Percentiles rank a stretch among this genome's conserved stretches.
These are phyloP conservation scores for Fusarium compactum DNA, from an alignment of 2,329 filamentous ascomycete genomes.

Conservation along the genomic window DNA sequence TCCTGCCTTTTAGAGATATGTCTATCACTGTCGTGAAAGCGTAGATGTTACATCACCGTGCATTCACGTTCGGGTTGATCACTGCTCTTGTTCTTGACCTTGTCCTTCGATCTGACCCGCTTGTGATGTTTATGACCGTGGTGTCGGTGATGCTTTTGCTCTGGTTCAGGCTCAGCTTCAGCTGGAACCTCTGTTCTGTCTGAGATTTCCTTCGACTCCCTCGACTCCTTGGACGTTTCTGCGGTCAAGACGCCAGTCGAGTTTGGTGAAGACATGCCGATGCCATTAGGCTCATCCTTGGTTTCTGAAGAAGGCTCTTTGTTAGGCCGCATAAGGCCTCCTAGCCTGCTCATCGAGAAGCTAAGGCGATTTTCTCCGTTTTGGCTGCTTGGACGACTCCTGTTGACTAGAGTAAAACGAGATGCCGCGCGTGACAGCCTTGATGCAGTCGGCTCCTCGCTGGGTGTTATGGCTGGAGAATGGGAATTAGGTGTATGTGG, in stretches of 20 bases:
- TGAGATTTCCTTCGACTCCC: constrained; percentile 27
- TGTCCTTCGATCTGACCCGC: constrained; percentile 55
- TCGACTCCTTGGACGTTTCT: constrained; percentile 40
- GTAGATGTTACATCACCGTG: constrained; percentile 57
- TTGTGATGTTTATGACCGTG: constrained; percentile 52
- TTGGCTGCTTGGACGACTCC: constrained; percentile 70
- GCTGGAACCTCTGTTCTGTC: constrained; percentile 39
- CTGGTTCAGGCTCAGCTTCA: constrained; percentile 44
- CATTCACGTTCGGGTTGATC: constrained; percentile 62
- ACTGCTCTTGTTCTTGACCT: constrained; percentile 52
- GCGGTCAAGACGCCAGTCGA: constrained; percentile 44
- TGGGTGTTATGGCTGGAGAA: constrained; percentile 58
- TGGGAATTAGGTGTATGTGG: constrained; percentile 53
- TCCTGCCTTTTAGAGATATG: not conserved
- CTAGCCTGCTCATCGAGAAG: constrained; percentile 67
- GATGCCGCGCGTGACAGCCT: constrained; percentile 69
- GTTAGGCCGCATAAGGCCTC: constrained; percentile 63
- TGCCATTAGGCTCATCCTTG: constrained; percentile 42
- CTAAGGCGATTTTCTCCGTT: constrained; percentile 69
- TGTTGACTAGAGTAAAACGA: constrained; percentile 61
- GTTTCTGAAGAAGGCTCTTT: constrained; percentile 56
- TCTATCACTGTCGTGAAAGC: not conserved
- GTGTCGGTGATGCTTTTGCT: constrained; percentile 38
- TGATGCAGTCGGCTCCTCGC: constrained; percentile 66
- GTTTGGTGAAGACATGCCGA: constrained; percentile 46